Conservation (phyloP, 1,139 yeast genomes). For the Wickerhamiella pararugosa region DNA sequence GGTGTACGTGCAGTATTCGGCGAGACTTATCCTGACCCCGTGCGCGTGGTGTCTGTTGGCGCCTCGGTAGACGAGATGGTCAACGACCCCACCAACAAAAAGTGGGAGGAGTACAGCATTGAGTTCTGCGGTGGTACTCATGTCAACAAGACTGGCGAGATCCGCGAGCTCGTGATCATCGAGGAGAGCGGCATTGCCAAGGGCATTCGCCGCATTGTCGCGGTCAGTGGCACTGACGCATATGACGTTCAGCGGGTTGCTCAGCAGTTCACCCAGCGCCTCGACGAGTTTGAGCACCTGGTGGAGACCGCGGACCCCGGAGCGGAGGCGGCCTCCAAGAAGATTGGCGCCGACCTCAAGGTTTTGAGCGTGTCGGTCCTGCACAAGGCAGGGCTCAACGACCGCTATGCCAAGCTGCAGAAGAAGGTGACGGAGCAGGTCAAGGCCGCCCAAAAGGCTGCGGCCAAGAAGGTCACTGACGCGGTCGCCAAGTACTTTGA, state of each 20-base stretch:
- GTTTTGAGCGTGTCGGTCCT: slow-evolving; percentile 70
- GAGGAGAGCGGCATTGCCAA: slow-evolving; percentile 98
- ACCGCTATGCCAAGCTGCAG: slow-evolving; percentile 61
- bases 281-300: slow-evolving; percentile 40
- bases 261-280: slow-evolving; percentile 44
- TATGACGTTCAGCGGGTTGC: slow-evolving; percentile 79
- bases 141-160: slow-evolving; percentile 81
- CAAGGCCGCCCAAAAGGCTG: slow-evolving; percentile 78
- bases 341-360: slow-evolving; percentile 70
- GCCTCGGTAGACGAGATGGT: slow-evolving; percentile 71
- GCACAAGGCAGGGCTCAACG: slow-evolving; percentile 61
- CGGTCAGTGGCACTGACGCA: slow-evolving; percentile 87
- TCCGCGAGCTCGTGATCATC: slow-evolving; percentile 71
- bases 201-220: slow-evolving; percentile 96
- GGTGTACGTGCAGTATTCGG: slow-evolving; percentile 98
- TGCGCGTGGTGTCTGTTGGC: slow-evolving; percentile 93
- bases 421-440: slow-evolving; percentile 77
- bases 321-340: slow-evolving; percentile 70
- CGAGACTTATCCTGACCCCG: slow-evolving; percentile 98
- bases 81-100: slow-evolving; percentile 47
- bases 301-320: slow-evolving; percentile 39
- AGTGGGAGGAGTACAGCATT: slow-evolving; percentile 67
- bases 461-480: slow-evolving; percentile 66
- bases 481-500: slow-evolving; percentile 60
- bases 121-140: slow-evolving; percentile 99